These are phyloP conservation scores for Lasiodiplodia gonubiensis DNA, from an alignment of 2,329 filamentous ascomycete genomes.

Conservation along the genomic window DNA sequence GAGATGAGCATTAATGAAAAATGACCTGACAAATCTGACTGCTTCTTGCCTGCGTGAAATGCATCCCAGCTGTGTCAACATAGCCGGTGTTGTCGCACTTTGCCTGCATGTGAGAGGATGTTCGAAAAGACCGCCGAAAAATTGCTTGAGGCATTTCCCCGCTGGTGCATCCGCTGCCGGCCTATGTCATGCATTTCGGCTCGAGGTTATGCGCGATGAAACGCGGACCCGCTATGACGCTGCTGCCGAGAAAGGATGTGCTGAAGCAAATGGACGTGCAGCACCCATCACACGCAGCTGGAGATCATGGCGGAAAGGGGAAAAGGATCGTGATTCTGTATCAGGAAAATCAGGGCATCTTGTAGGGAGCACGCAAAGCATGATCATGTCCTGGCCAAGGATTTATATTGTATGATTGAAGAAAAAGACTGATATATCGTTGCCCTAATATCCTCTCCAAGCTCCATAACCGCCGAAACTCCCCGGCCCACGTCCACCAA, in stretches of 20 bases:
- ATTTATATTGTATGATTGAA: conserved; percentile 9
- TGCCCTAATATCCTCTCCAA: conserved; percentile 14
- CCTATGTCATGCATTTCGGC: conserved; percentile 3
- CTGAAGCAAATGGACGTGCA: background rate
- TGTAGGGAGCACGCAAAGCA: background rate
- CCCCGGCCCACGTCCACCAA: conserved; percentile 21
- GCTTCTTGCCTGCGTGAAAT: background rate
- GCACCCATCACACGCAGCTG: background rate
- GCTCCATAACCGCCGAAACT: conserved; percentile 19
- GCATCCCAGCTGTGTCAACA: background rate
- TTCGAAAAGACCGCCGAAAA: background rate
- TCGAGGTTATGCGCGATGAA: background rate
- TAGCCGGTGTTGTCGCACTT: background rate
- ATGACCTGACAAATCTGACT: background rate
- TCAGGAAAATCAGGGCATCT: background rate
- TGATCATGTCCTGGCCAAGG: conserved; percentile 1
- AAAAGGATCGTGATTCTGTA: background rate
- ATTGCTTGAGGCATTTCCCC: background rate
- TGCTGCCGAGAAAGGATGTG: background rate
- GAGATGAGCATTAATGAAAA: conserved; percentile 8
- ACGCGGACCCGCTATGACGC: background rate
- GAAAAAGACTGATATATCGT: conserved; percentile 9
- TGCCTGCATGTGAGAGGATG: background rate
- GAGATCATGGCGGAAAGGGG: background rate
- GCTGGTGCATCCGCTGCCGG: conserved; percentile 8